Conservation (phyloP, 306 rosid genomes). For the Pyrus bretschneideri region DNA sequence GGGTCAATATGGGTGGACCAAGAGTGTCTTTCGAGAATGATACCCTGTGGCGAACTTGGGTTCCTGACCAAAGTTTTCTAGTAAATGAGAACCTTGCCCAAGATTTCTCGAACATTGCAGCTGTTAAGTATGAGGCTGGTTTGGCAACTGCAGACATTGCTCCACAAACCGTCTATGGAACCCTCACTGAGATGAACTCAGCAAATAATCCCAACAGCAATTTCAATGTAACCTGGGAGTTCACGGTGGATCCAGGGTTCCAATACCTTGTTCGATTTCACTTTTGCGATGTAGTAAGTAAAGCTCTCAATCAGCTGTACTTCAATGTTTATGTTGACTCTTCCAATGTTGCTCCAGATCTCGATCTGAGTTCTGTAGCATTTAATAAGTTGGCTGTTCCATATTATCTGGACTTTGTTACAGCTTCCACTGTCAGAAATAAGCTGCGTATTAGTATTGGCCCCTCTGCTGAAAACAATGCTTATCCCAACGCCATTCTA, state of each 20-base stretch:
- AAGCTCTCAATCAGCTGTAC: constrained; percentile 48
- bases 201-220: constrained; percentile 32
- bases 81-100: constrained; percentile 27
- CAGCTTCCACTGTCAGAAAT: constrained; percentile 22
- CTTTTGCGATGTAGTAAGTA: constrained; percentile 70
- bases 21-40: constrained; percentile 43
- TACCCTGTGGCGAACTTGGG: constrained; percentile 72
- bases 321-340: constrained; percentile 67
- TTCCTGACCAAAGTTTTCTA: constrained; percentile 49
- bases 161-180: constrained; percentile 68
- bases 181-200: constrained; percentile 55
- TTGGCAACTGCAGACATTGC: constrained; percentile 56
- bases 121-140: constrained; percentile 38
- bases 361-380: constrained; percentile 32
- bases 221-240: constrained; percentile 80
- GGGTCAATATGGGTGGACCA: constrained; percentile 95
- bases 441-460: constrained; percentile 61
- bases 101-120: constrained; percentile 39
- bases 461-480: constrained; percentile 32
- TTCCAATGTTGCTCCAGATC: constrained; percentile 29
- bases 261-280: constrained; percentile 81
- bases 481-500: constrained; percentile 68
- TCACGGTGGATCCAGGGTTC: constrained; percentile 62
- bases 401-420: constrained; percentile 47
- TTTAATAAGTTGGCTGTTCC: constrained; percentile 43